Base-by-base conservation (phyloP, 192 early-diverging fungal species). In the Chytriomyces sp. region DNA sequence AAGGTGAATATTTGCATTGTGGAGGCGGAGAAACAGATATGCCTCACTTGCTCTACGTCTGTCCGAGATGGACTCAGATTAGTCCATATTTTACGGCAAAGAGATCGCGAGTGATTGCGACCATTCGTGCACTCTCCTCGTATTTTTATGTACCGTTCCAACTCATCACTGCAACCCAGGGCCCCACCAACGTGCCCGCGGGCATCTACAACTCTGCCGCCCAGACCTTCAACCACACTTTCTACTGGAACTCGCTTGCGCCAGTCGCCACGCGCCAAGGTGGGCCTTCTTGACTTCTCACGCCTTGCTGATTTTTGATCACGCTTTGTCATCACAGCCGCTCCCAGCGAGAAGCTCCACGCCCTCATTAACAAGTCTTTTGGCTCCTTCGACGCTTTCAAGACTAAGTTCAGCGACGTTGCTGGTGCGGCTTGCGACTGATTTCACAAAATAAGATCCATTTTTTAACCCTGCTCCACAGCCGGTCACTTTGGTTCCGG, bases 171-270 rank as follows among this genome's bases (percentile, higher is more conserved):
- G n/a, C n/a, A n/a, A n/a, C n/a, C n/a, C 66, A 68, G 53, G 66
- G 66, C 49, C 66, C 66, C 34, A 25, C 73, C 28, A 67, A 64
- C 64, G 63, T 74, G n/a, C 73, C 73, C 19, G 73, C 73, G 30
- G 73, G 73, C n/a, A 64, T 67, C 62, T 74, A 74, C 73, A 74
- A 74, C 91, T 19, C 92, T 92, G 73, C 73, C 59, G 73, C 73
- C 14, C 73, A 74, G 64, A 64, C 73, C 70, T 88, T 32, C 66
- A 68, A 68, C 53, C 66, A 68, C 66, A 68, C 66, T 52, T 68
- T 68, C 53, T 68, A 68, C 66, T 68, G 66, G 66, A 68, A 68
- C 19, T 68, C 66, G 6, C 36, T 68, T n/a, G 66, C 66, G n/a
- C 52, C 70, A 54, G 54, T 17, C 33, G 53, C 66, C 7, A 33